phyloP scores from a whole-genome alignment of 345 rosid species.

The Boechera stricta region DNA sequence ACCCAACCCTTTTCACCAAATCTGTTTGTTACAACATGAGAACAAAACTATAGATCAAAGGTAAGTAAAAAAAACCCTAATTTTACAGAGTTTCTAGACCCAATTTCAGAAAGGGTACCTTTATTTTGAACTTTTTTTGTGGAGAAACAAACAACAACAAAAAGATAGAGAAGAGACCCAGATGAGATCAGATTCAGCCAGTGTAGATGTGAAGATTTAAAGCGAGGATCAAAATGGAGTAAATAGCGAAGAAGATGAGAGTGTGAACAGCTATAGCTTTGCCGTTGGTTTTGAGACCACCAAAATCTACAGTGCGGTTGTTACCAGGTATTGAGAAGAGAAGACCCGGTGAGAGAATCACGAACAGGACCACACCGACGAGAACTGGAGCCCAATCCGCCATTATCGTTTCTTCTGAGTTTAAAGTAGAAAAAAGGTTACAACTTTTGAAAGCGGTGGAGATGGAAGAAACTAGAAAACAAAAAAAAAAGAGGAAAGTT shows the following conservation, averaged over 20 bases:
- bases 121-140: background rate
- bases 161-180: background rate
- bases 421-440: background rate
- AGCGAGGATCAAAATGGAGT: slow-evolving; percentile 73
- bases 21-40: slow-evolving; percentile 23
- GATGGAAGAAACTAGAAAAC: slow-evolving; percentile 23
- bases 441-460: slow-evolving; percentile 30
- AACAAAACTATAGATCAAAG: slow-evolving; percentile 11
- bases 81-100: slow-evolving; percentile 23
- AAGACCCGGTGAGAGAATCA: slow-evolving; percentile 85
- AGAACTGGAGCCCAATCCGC: slow-evolving; percentile 96
- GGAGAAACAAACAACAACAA: background rate
- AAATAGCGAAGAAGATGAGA: slow-evolving; percentile 77
- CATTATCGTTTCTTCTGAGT: slow-evolving; percentile 42
- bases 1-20: background rate
- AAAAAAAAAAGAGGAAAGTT: slow-evolving; percentile 10
- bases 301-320: slow-evolving; percentile 66
- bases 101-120: slow-evolving; percentile 27
- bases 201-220: slow-evolving; percentile 84
- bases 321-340: slow-evolving; percentile 79
- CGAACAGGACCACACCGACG: slow-evolving; percentile 80
- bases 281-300: slow-evolving; percentile 89
- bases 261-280: slow-evolving; percentile 83
- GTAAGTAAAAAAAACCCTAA: slow-evolving; percentile 23
- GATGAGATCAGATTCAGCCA: slow-evolving; percentile 44